These are phyloP conservation scores for Pythium monospermum DNA, from an alignment of 352 stramenopile species.

Conservation along the genomic window DNA sequence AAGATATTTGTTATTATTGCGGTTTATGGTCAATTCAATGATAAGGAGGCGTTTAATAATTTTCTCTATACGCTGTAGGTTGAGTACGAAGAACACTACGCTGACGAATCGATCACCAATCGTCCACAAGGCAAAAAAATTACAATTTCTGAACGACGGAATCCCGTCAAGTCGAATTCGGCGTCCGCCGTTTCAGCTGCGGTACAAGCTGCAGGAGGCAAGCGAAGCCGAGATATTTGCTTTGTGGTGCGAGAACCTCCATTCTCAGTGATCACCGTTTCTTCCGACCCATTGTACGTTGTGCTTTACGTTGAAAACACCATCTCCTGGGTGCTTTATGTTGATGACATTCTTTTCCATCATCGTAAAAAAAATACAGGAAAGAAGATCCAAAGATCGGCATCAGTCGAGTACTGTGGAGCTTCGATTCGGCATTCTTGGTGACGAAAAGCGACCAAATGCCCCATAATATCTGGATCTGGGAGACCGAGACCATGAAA, in stretches of 20 bases:
- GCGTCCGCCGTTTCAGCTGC: constrained; percentile 54
- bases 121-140: constrained; percentile 60
- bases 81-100: constrained; percentile 69
- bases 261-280: constrained; percentile 65
- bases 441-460: constrained; percentile 79
- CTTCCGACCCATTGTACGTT: constrained; percentile 61
- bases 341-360: not conserved
- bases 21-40: too few species aligned
- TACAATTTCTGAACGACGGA: constrained; percentile 28
- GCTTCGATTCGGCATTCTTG: constrained; percentile 57
- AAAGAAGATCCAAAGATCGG: constrained; percentile 72
- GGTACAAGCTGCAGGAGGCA: constrained; percentile 44
- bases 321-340: not conserved
- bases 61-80: too few species aligned
- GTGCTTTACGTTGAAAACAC: not conserved
- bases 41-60: too few species aligned
- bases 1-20: too few species aligned
- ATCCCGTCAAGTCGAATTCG: constrained; percentile 48
- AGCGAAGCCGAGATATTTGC: constrained; percentile 48
- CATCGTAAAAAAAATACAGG: constrained; percentile 16
- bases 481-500: constrained; percentile 67
- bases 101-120: constrained; percentile 39
- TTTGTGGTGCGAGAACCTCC: constrained; percentile 64
- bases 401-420: constrained; percentile 63
- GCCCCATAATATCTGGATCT: constrained; percentile 84